phyloP scores from a whole-genome alignment of 495 filamentous ascomycete genomes.

The Penicillium arizonense region DNA sequence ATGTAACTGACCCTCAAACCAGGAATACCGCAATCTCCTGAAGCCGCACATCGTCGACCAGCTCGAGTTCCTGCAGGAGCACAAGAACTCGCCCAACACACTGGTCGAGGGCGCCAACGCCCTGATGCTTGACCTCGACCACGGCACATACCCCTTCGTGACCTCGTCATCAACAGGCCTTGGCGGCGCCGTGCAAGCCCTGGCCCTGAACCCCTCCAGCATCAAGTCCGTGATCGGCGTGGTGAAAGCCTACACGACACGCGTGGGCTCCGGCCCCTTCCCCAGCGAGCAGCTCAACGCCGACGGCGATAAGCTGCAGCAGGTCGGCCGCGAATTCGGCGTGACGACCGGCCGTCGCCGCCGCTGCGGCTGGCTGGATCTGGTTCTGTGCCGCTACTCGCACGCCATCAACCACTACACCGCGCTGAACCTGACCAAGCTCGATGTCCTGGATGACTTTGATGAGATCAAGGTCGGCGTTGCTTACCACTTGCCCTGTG shows the following conservation, averaged over 20 bases:
- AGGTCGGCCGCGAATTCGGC: constrained; percentile 66
- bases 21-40: constrained; percentile 68
- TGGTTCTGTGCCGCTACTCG: constrained; percentile 81
- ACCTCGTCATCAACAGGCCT: constrained; percentile 75
- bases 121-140: constrained; percentile 75
- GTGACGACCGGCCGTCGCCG: constrained; percentile 82
- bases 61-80: constrained; percentile 45
- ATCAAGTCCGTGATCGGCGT: constrained; percentile 74
- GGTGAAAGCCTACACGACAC: constrained; percentile 77
- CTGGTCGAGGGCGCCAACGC: constrained; percentile 89
- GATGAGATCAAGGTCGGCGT: constrained; percentile 75
- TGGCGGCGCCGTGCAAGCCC: constrained; percentile 74
- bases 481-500: constrained; percentile 60
- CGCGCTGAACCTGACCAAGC: constrained; percentile 80
- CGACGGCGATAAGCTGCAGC: constrained; percentile 62
- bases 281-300: constrained; percentile 75
- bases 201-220: constrained; percentile 47
- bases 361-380: constrained; percentile 87
- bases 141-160: constrained; percentile 82
- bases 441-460: constrained; percentile 84
- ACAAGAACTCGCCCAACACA: constrained; percentile 59
- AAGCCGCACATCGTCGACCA: constrained; percentile 67
- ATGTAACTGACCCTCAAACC: constrained; percentile 1
- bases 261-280: constrained; percentile 80
- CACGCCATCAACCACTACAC: constrained; percentile 71